Conservation (phyloP, 108 stramenopile species). For the Nannochloropsis oceanica region DNA sequence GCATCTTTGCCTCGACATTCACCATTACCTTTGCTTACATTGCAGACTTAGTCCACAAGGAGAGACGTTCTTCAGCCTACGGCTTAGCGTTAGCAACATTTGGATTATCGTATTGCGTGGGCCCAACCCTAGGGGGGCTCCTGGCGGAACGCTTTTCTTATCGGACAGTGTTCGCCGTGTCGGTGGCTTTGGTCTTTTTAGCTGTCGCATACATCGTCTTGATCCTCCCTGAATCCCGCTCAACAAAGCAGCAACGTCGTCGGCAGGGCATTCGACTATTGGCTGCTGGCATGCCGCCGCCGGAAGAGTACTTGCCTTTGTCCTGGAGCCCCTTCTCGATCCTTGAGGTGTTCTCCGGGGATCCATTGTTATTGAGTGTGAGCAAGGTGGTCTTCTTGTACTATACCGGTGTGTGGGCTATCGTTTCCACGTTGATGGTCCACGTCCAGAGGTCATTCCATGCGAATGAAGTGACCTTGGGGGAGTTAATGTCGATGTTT, state of each 20-base stretch:
- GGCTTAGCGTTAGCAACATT: conserved; percentile 89
- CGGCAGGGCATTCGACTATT: not conserved
- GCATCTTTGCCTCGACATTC: conserved; percentile 86
- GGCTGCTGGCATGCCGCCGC: not conserved
- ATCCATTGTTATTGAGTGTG: conserved; percentile 51
- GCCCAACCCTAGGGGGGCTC: conserved; percentile 82
- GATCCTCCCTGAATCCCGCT: conserved; percentile 28
- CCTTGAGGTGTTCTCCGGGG: conserved; percentile 5
- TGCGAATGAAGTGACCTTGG: conserved; percentile 52
- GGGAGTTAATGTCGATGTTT: conserved; percentile 74
- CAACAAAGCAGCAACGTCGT: not conserved
- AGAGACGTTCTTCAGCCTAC: conserved; percentile 76
- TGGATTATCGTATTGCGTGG: conserved; percentile 82
- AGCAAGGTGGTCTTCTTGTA: conserved; percentile 72
- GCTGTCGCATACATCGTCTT: conserved; percentile 28
- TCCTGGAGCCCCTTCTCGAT: conserved; percentile 20
- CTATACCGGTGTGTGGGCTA: conserved; percentile 79
- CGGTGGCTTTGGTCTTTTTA: conserved; percentile 16
- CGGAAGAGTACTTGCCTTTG: not conserved
- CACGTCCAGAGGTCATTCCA: conserved; percentile 30
- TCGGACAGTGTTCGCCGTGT: conserved; percentile 35
- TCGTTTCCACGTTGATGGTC: conserved; percentile 66
- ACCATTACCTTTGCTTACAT: conserved; percentile 94
- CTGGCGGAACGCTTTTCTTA: conserved; percentile 47
- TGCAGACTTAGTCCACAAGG: conserved; percentile 61